Percentiles rank a stretch among this genome's conserved stretches.
These are phyloP conservation scores for Oryza punctata DNA, from an alignment of 176 grass and related monocot species.

Conservation along the genomic window DNA sequence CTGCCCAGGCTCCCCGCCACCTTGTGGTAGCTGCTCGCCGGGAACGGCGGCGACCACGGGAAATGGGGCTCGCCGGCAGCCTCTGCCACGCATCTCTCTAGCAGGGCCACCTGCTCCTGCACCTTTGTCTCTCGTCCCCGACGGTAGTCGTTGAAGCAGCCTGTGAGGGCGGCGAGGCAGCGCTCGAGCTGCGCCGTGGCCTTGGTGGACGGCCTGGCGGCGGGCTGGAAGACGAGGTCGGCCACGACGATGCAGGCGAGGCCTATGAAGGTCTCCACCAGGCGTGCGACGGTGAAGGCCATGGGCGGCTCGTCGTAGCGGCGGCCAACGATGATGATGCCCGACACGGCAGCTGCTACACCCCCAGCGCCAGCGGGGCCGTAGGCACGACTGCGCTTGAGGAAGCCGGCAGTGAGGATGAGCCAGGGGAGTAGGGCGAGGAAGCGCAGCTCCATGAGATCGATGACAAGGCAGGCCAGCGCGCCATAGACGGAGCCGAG, in stretches of 20 bases:
- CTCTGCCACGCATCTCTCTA: constrained; percentile 48
- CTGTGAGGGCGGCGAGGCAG: constrained; percentile 41
- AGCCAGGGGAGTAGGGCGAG: constrained; percentile 74
- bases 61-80: constrained; percentile 53
- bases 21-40: constrained; percentile 34
- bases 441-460: constrained; percentile 84
- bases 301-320: constrained; percentile 64
- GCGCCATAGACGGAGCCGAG: constrained; percentile 74
- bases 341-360: constrained; percentile 52
- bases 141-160: neutral
- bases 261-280: constrained; percentile 84
- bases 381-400: constrained; percentile 64
- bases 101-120: constrained; percentile 35
- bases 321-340: constrained; percentile 65
- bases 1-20: constrained; percentile 56
- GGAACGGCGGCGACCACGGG: constrained; percentile 69
- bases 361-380: constrained; percentile 44
- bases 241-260: constrained; percentile 47
- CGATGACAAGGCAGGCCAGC: constrained; percentile 53
- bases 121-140: neutral
- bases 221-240: constrained; percentile 66
- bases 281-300: constrained; percentile 54
- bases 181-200: constrained; percentile 49
- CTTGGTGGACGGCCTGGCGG: constrained; percentile 53
- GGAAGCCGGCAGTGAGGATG: constrained; percentile 52